Evolutionary conservation across 1,284 basidiomycete genomes (phyloP).

Genomic region (Microbotryum saponariae): DNA sequence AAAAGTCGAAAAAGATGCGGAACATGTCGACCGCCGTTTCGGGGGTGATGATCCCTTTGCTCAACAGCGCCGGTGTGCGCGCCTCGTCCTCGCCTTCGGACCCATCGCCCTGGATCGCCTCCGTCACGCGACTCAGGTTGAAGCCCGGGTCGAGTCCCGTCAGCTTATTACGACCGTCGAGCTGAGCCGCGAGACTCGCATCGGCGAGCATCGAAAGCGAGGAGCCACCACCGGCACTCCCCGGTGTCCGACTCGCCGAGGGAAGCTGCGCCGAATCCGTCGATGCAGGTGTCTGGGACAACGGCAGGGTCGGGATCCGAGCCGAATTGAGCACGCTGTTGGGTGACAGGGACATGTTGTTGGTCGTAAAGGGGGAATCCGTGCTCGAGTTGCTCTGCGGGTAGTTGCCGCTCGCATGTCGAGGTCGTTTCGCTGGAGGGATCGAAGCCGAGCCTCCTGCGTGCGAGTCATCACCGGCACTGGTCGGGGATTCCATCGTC

Average conservation of each 20-base stretch:
- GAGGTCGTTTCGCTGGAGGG: no score
- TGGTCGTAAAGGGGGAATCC: not conserved
- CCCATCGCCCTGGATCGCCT: slow-evolving; percentile 12
- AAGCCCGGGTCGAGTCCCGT: slow-evolving; percentile 21
- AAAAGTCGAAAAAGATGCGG: slow-evolving; percentile 22
- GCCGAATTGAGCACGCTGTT: no score
- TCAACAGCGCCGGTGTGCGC: slow-evolving; percentile 13
- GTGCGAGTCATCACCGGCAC: no score
- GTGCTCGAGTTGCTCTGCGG: not conserved
- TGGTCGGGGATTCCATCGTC: not conserved
- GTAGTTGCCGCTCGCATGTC: not conserved
- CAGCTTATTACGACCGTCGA: slow-evolving; percentile 16
- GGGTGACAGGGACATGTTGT: not conserved
- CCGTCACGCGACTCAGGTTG: slow-evolving; percentile 21
- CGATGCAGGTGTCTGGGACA: no score
- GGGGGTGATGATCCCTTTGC: slow-evolving; percentile 20
- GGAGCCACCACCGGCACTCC: slow-evolving; percentile 1
- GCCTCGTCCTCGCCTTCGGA: slow-evolving; percentile 1
- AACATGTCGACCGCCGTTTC: slow-evolving; percentile 27
- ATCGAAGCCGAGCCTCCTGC: no score
- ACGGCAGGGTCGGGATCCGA: no score
- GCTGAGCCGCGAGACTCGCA: slow-evolving; percentile 23
- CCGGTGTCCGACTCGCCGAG: not conserved
- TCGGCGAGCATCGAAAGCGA: slow-evolving; percentile 21
- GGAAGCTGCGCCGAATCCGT: not conserved